Conservation (phyloP, 352 stramenopile species). For the Globisporangium orthogonon region DNA sequence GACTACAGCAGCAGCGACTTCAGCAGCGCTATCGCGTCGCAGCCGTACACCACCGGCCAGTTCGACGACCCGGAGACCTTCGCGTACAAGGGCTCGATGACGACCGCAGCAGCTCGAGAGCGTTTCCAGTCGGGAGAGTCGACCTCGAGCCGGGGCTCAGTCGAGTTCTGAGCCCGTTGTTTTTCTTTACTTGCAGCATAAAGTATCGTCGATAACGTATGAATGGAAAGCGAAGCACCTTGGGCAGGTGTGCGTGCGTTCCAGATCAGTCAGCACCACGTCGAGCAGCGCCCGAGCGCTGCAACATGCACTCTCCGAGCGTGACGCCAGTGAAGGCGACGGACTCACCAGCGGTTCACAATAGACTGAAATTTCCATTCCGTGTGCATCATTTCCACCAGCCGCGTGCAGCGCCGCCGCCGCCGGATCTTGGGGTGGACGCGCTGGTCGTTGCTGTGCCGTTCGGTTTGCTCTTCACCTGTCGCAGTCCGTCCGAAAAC, state of each 20-base stretch:
- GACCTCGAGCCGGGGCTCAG: slow-evolving; percentile 30
- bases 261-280: no score
- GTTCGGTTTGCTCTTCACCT: slow-evolving; percentile 23
- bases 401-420: slow-evolving; percentile 25
- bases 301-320: no score
- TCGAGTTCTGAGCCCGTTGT: slow-evolving; percentile 42
- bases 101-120: slow-evolving; percentile 2
- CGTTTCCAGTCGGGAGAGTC: slow-evolving; percentile 16
- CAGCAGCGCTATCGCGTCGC: slow-evolving; percentile 15
- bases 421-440: not conserved
- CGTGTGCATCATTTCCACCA: slow-evolving; percentile 55
- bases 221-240: not conserved
- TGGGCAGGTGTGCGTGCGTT: no score
- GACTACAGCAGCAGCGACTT: slow-evolving; percentile 13
- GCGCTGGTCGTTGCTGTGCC: not conserved
- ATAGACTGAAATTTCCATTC: no score
- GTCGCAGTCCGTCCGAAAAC: not conserved
- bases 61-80: slow-evolving; percentile 35
- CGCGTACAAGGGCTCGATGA: slow-evolving; percentile 5
- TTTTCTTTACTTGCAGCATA: no score
- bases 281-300: no score
- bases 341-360: no score
- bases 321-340: no score
- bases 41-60: slow-evolving; percentile 26
- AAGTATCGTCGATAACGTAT: not conserved